Conservation (phyloP, 2,329 filamentous ascomycete genomes). For the Colletotrichum neosansevieriae region DNA sequence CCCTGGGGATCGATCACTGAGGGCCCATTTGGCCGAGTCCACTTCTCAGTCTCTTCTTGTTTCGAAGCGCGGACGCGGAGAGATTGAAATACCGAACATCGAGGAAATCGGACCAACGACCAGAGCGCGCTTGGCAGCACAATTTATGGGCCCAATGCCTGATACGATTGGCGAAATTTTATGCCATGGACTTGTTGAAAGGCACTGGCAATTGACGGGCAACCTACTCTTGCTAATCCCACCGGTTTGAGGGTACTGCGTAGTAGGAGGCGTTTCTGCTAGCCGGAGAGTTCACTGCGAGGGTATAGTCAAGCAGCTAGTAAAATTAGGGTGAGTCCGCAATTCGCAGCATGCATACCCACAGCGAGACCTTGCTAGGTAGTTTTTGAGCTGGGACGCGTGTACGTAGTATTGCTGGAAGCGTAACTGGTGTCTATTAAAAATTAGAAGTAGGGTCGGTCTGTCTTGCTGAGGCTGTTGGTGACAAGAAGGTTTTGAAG, state of each 20-base stretch:
- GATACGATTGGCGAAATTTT: background rate
- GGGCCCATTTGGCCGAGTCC: background rate
- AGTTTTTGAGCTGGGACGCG: background rate
- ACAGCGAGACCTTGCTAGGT: background rate
- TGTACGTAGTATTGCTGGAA: background rate
- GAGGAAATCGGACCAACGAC: conserved; percentile 15
- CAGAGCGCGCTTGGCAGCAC: background rate
- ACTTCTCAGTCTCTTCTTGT: background rate
- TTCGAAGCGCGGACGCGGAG: conserved; percentile 36
- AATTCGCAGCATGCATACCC: too few relatives aligned
- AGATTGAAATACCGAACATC: conserved; percentile 33
- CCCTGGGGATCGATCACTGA: conserved; percentile 32
- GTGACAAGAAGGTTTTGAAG: conserved; percentile 10
- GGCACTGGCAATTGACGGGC: too few relatives aligned
- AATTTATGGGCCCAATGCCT: background rate
- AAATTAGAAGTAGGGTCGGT: background rate
- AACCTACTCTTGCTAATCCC: background rate
- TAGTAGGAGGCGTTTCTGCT: background rate
- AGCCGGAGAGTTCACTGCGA: background rate
- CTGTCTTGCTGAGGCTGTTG: background rate
- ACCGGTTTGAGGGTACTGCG: background rate
- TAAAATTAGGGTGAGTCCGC: too few relatives aligned
- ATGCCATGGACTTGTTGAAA: too few relatives aligned
- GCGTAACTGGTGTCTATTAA: too few relatives aligned
- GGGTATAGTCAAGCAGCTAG: conserved; percentile 1